These are phyloP conservation scores for Albizia julibrissin DNA, from an alignment of 306 rosid species.

Conservation along the genomic window DNA sequence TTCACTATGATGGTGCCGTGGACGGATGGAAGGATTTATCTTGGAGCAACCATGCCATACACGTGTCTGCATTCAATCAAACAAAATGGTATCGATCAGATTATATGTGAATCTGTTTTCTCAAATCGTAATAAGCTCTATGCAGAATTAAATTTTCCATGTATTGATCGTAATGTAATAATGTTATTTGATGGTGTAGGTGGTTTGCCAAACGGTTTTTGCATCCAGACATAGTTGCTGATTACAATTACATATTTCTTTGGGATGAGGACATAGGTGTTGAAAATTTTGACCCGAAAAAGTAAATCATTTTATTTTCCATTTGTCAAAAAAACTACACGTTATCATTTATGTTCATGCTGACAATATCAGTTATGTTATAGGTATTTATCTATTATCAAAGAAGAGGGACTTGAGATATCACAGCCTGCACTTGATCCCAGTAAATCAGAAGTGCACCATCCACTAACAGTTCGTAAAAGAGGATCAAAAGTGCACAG, in stretches of 20 bases:
- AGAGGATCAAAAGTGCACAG: conserved; percentile 79
- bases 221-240: conserved; percentile 90
- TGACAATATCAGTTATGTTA: conserved; percentile 31
- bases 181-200: conserved; percentile 47
- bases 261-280: conserved; percentile 99
- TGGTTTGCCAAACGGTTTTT: conserved; percentile 96
- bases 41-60: conserved; percentile 52
- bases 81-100: conserved; percentile 53
- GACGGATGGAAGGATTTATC: conserved; percentile 54
- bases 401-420: conserved; percentile 89
- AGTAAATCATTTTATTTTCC: conserved; percentile 39
- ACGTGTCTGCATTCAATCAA: conserved; percentile 56
- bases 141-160: conserved; percentile 14
- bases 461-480: conserved; percentile 72
- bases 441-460: conserved; percentile 80
- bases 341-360: conserved; percentile 5
- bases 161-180: conserved; percentile 9
- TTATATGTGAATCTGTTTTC: conserved; percentile 1
- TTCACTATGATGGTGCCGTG: conserved; percentile 58
- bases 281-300: conserved; percentile 70
- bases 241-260: conserved; percentile 78
- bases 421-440: conserved; percentile 98
- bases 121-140: not conserved
- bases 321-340: not conserved
- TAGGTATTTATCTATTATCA: conserved; percentile 79